These are phyloP conservation scores for Polytrichum formosum DNA, from an alignment of 225 moss, liverwort and hornwort genomes.

Conservation along the genomic window DNA sequence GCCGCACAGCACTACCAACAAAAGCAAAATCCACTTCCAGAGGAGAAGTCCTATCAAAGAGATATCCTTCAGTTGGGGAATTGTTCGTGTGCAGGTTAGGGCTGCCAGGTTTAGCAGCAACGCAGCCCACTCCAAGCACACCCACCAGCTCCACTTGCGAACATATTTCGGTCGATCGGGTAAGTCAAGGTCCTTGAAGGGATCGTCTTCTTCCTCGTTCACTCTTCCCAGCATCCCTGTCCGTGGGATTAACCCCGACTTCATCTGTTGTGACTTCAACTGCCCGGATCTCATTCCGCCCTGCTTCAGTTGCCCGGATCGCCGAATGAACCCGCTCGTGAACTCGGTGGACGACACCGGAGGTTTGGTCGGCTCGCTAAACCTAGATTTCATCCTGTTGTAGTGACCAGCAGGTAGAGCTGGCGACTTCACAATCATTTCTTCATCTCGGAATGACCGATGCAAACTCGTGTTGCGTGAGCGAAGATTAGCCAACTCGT, in stretches of 20 bases:
- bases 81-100: slow-evolving; percentile 32
- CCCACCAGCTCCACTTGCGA: slow-evolving; percentile 38
- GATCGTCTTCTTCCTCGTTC: slow-evolving; percentile 83
- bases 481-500: slow-evolving; percentile 32
- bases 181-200: slow-evolving; percentile 67
- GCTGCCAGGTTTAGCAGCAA: slow-evolving; percentile 48
- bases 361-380: slow-evolving; percentile 39
- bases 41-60: slow-evolving; percentile 51
- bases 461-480: slow-evolving; percentile 31
- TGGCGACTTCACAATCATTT: slow-evolving; percentile 26
- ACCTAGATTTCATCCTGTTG: slow-evolving; percentile 49
- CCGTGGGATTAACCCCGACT: slow-evolving; percentile 26
- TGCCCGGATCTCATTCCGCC: slow-evolving; percentile 32
- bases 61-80: slow-evolving; percentile 18
- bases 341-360: slow-evolving; percentile 16
- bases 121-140: slow-evolving; percentile 46
- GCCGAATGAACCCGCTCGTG: slow-evolving; percentile 7
- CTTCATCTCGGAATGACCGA: slow-evolving; percentile 45
- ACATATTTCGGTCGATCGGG: slow-evolving; percentile 47
- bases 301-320: slow-evolving; percentile 8
- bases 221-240: slow-evolving; percentile 21
- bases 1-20: slow-evolving; percentile 61
- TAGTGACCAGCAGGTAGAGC: slow-evolving; percentile 33
- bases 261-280: slow-evolving; percentile 28
- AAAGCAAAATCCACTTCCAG: slow-evolving; percentile 80